Percentiles rank a stretch among this genome's conserved stretches.
phyloP scores from a whole-genome alignment of 495 filamentous ascomycete genomes.

The Neurospora cerealis region DNA sequence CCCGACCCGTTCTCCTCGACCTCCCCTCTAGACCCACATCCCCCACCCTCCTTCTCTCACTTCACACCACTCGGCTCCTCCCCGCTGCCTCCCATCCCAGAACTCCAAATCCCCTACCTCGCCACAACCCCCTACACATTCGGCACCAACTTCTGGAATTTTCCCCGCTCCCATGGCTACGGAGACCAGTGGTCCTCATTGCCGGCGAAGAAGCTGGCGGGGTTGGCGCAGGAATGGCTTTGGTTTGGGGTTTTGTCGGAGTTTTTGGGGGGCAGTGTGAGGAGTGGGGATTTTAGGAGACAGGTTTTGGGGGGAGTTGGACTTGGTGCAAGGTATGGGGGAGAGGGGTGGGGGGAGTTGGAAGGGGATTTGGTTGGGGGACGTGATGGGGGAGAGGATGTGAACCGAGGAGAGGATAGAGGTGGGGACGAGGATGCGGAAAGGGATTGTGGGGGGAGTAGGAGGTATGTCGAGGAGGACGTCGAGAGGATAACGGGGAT shows the following conservation, averaged over 20 bases:
- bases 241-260: constrained; percentile 18
- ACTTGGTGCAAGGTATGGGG: background rate
- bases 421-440: too few species aligned
- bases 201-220: constrained; percentile 11
- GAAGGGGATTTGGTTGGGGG: background rate
- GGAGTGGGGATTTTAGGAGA: background rate
- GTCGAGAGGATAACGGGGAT: background rate
- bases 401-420: too few species aligned
- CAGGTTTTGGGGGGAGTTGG: background rate
- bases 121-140: constrained; percentile 14
- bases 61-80: background rate
- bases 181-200: constrained; percentile 17
- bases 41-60: background rate
- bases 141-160: constrained; percentile 17
- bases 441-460: too few species aligned
- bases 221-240: constrained; percentile 17
- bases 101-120: constrained; percentile 15
- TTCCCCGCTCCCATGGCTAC: constrained; percentile 15
- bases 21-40: background rate
- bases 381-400: too few species aligned
- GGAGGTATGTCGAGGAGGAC: background rate
- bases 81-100: background rate
- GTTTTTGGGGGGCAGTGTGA: constrained; percentile 9
- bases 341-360: background rate
- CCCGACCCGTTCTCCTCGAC: background rate